These are phyloP conservation scores for Ophiostoma novo-ulmi DNA, from an alignment of 2,329 filamentous ascomycete genomes.

Conservation along the genomic window DNA sequence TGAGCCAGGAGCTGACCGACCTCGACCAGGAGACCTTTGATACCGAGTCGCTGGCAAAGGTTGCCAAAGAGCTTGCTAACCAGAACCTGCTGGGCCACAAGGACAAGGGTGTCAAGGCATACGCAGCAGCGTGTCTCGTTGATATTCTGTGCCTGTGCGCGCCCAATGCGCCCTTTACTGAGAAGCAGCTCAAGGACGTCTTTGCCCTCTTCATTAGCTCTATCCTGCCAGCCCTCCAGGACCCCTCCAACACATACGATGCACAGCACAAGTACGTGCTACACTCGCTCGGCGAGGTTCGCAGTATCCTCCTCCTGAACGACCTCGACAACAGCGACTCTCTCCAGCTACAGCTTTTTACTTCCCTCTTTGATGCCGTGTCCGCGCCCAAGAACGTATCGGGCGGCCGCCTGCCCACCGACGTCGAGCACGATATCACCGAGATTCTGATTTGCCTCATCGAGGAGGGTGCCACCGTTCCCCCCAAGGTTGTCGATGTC, in stretches of 20 bases:
- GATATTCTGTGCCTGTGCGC: constrained; percentile 91
- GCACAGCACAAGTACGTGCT: constrained; percentile 89
- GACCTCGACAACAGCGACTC: constrained; percentile 79
- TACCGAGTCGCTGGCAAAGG: constrained; percentile 72
- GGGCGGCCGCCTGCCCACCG: constrained; percentile 81
- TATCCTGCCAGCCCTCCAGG: constrained; percentile 77
- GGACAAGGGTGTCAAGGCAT: constrained; percentile 88
- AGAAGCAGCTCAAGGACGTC: constrained; percentile 89
- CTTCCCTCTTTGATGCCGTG: constrained; percentile 84
- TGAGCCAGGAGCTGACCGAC: constrained; percentile 76
- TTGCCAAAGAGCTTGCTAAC: constrained; percentile 78
- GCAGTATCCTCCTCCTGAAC: constrained; percentile 86
- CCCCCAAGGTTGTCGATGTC: constrained; percentile 78
- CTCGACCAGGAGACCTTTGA: constrained; percentile 85
- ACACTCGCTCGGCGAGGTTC: constrained; percentile 81
- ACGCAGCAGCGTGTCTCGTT: constrained; percentile 80
- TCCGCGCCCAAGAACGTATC: constrained; percentile 69
- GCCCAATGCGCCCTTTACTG: constrained; percentile 89
- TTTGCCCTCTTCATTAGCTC: constrained; percentile 82
- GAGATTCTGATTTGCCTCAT: constrained; percentile 78
- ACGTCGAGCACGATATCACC: constrained; percentile 89
- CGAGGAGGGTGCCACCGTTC: constrained; percentile 75
- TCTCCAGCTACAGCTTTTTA: constrained; percentile 76
- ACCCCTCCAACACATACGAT: constrained; percentile 85
- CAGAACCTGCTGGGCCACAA: constrained; percentile 83